phyloP scores from a whole-genome alignment of 2,329 filamentous ascomycete genomes.

The Phialophora chinensis region DNA sequence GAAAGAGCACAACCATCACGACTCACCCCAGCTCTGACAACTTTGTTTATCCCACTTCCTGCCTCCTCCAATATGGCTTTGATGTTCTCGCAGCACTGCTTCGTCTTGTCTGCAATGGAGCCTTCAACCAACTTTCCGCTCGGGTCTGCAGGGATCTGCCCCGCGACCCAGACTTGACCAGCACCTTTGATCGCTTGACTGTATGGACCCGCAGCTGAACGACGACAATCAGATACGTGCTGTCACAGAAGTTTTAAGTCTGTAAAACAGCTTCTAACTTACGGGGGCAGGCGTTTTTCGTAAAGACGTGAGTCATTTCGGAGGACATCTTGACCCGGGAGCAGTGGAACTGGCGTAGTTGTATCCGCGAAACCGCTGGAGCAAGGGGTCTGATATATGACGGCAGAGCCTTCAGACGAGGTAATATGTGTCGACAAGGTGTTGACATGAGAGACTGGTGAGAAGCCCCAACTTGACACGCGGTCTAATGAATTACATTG shows the following conservation, averaged over 20 bases:
- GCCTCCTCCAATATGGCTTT: constrained; percentile 82
- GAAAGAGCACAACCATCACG: constrained; percentile 11
- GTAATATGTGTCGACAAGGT: not conserved
- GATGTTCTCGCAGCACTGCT: constrained; percentile 77
- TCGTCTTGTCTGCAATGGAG: constrained; percentile 71
- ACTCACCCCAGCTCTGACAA: constrained; percentile 79
- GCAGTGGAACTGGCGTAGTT: constrained; percentile 20
- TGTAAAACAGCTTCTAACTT: constrained; percentile 38
- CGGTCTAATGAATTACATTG: not conserved
- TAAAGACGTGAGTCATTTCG: constrained; percentile 46
- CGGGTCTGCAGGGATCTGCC: constrained; percentile 75
- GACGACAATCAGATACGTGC: constrained; percentile 3
- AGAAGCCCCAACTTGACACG: not conserved
- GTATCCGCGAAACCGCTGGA: not conserved
- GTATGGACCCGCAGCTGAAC: constrained; percentile 41
- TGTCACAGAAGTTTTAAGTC: not conserved
- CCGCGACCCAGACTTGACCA: constrained; percentile 72
- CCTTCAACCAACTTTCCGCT: constrained; percentile 66
- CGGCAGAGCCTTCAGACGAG: not conserved
- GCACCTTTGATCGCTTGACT: constrained; percentile 70
- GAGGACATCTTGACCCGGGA: constrained; percentile 30
- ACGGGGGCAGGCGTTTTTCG: constrained; percentile 55
- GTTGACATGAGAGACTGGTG: constrained; percentile 8
- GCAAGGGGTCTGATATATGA: not conserved
- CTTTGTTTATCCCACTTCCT: constrained; percentile 75